Conservation (phyloP, 2,329 filamentous ascomycete genomes). For the Thielaviopsis musarum region DNA sequence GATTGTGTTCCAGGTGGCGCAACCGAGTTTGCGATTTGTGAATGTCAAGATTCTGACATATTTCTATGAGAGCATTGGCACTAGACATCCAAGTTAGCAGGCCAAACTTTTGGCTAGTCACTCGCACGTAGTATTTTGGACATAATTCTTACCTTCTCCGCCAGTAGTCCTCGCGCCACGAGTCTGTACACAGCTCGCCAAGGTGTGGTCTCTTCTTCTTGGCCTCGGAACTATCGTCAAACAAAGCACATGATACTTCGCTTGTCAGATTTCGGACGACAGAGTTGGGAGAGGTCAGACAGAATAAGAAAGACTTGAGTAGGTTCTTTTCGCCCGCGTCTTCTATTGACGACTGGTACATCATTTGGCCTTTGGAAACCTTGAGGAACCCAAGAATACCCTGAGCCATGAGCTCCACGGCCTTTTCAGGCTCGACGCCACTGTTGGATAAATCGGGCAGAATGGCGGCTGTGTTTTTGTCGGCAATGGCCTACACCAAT, state of each 20-base stretch:
- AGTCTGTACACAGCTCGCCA: conserved; percentile 21
- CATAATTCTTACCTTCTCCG: conserved; percentile 27
- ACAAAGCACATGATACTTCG: conserved; percentile 30
- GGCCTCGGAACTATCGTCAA: conserved; percentile 22
- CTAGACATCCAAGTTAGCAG: not conserved
- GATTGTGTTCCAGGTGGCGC: conserved; percentile 27
- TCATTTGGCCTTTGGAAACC: conserved; percentile 22
- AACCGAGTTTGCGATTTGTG: conserved; percentile 8
- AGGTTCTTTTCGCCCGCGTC: conserved; percentile 7
- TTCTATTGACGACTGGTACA: conserved; percentile 15
- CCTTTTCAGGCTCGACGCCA: conserved; percentile 12
- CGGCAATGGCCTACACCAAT: conserved; percentile 12
- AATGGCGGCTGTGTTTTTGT: conserved; percentile 3
- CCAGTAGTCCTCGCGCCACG: conserved; percentile 33
- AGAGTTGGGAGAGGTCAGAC: conserved; percentile 34
- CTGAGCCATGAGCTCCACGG: conserved; percentile 27
- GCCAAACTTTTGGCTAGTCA: not conserved
- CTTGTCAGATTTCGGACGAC: conserved; percentile 31
- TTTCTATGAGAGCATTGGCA: conserved; percentile 7
- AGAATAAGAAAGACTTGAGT: conserved; percentile 30
- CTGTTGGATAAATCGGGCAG: conserved; percentile 4
- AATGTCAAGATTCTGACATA: conserved; percentile 8
- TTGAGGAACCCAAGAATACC: conserved; percentile 41
- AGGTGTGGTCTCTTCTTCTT: conserved; percentile 22
- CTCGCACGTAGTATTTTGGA: not conserved